Percentiles rank a stretch among this genome's conserved stretches.
Conservation (phyloP, 129 eudicot species). For the Solidago caesia region DNA sequence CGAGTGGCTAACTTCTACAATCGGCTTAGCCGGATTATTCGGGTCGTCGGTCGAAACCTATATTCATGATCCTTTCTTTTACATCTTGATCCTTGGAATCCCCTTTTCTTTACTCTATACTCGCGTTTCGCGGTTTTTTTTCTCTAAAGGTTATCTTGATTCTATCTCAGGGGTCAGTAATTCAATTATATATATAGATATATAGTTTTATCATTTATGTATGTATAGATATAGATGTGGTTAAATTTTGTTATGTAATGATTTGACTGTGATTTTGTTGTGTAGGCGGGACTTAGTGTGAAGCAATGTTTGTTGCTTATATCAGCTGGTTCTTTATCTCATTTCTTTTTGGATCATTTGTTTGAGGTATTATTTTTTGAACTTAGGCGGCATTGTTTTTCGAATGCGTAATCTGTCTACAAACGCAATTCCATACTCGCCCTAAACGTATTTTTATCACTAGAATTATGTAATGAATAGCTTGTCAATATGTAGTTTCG, state of each 20-base stretch:
- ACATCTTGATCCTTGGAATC: constrained; percentile 61
- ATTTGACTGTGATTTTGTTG: constrained; percentile 9
- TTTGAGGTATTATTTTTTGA: constrained; percentile 66
- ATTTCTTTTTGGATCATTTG: constrained; percentile 90
- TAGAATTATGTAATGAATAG: too few species aligned
- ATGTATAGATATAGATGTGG: background rate
- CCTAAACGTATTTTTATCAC: too few species aligned
- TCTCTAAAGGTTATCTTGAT: constrained; percentile 60
- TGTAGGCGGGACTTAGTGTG: constrained; percentile 65
- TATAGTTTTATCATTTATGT: background rate
- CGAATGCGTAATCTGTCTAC: too few species aligned
- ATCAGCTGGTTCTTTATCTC: constrained; percentile 90
- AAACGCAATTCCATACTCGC: too few species aligned
- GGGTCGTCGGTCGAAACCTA: constrained; percentile 63
- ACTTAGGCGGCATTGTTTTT: background rate
- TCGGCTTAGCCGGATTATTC: constrained; percentile 47
- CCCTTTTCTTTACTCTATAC: constrained; percentile 69
- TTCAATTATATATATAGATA: background rate
- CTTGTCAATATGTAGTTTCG: too few species aligned
- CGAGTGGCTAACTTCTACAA: constrained; percentile 80
- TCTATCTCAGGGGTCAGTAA: constrained; percentile 78
- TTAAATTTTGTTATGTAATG: background rate
- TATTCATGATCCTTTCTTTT: constrained; percentile 83
- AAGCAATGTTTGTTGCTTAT: constrained; percentile 78
- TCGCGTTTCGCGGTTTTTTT: constrained; percentile 53